A percentile compares a stretch with the other conserved stretches of the same genome.
These are phyloP conservation scores for Trichophyton verrucosum DNA, from an alignment of 2,329 filamentous ascomycete species.

Conservation along the genomic window DNA sequence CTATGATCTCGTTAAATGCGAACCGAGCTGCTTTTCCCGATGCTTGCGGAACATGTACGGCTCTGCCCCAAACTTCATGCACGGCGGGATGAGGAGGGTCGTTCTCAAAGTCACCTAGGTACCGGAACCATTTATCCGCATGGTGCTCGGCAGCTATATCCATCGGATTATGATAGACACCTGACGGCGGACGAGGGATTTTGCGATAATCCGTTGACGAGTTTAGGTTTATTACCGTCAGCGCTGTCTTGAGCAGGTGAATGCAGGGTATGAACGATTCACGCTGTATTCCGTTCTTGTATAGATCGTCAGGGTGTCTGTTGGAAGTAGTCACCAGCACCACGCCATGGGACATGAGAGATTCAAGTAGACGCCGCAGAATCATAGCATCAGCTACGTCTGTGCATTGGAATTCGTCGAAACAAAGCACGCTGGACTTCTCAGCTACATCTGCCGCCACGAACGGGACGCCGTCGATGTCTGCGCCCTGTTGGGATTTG, in stretches of 20 bases:
- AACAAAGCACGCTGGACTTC: conserved; percentile 75
- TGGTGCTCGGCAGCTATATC: conserved; percentile 66
- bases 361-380: conserved; percentile 70
- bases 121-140: conserved; percentile 89
- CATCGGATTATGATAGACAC: conserved; percentile 84
- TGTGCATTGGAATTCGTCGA: conserved; percentile 98
- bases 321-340: conserved; percentile 94
- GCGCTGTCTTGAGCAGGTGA: conserved; percentile 68
- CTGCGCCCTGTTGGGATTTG: conserved; percentile 78
- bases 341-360: conserved; percentile 91
- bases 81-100: conserved; percentile 64
- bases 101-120: conserved; percentile 69
- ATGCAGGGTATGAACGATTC: conserved; percentile 94
- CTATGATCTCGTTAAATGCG: conserved; percentile 84
- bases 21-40: conserved; percentile 84
- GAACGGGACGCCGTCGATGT: conserved; percentile 81
- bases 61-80: conserved; percentile 83
- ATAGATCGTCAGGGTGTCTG: conserved; percentile 87
- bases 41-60: conserved; percentile 75
- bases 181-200: conserved; percentile 81
- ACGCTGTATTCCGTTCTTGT: conserved; percentile 95
- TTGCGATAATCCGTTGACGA: conserved; percentile 95
- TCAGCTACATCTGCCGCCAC: conserved; percentile 90
- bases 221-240: conserved; percentile 88
- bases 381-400: conserved; percentile 99